A percentile compares a stretch with the other conserved stretches of the same genome.
phyloP scores from a whole-genome alignment of 148 eudicot genomes.

The Gaultheria prostrata region DNA sequence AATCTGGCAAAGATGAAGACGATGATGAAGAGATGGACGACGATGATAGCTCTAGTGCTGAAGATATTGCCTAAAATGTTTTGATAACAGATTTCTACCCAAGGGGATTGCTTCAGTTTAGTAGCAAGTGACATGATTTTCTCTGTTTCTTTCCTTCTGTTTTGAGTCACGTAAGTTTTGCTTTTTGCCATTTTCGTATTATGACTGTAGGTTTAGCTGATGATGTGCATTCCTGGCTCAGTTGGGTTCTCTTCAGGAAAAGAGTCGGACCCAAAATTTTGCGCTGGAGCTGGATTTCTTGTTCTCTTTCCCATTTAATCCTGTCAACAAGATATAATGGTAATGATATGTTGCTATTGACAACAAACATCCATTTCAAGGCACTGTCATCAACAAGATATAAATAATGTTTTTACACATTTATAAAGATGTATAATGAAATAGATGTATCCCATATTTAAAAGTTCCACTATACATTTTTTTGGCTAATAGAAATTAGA shows the following conservation, averaged over 20 bases:
- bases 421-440: too few species aligned
- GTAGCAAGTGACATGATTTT: neutral
- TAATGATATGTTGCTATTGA: neutral
- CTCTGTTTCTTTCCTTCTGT: neutral
- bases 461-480: too few species aligned
- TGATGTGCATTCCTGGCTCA: neutral
- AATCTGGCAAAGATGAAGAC: slow-evolving; percentile 7
- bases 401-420: too few species aligned
- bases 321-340: neutral
- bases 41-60: neutral
- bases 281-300: neutral
- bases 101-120: neutral
- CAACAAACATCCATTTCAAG: neutral
- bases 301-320: neutral
- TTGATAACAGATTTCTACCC: neutral
- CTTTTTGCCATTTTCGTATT: too few species aligned
- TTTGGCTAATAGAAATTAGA: too few species aligned
- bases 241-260: slow-evolving; percentile 3
- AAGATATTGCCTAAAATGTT: slow-evolving; percentile 6
- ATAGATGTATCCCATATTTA: too few species aligned
- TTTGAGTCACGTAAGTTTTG: neutral
- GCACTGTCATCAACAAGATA: neutral
- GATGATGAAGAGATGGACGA: slow-evolving; percentile 15
- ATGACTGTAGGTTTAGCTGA: neutral
- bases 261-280: slow-evolving; percentile 11